Conservation (phyloP, 179 eudicot species). For the Carnegiea gigantea region DNA sequence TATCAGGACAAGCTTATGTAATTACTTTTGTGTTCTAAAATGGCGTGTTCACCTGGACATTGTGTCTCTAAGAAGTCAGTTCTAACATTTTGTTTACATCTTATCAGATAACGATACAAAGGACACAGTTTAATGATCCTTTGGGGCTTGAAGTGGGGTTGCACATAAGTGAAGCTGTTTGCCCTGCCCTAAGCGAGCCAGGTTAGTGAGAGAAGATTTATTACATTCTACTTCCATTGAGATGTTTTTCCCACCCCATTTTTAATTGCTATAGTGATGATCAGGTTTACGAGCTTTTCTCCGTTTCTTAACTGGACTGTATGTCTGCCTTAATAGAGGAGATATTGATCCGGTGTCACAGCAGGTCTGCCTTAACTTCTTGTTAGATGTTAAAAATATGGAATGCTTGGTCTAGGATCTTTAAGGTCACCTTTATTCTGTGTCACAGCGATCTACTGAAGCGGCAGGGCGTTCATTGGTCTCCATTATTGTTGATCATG, state of each 20-base stretch:
- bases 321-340: slow-evolving; percentile 91
- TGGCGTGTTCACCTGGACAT: slow-evolving; percentile 5
- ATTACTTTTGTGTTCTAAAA: slow-evolving; percentile 16
- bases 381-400: background rate
- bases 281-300: slow-evolving; percentile 96
- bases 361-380: slow-evolving; percentile 46
- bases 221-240: slow-evolving; percentile 1
- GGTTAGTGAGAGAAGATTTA: slow-evolving; percentile 44
- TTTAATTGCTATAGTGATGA: slow-evolving; percentile 20
- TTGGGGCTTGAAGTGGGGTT: slow-evolving; percentile 91
- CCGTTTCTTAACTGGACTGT: slow-evolving; percentile 90
- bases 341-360: slow-evolving; percentile 76
- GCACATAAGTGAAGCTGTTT: slow-evolving; percentile 88
- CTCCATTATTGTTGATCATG: slow-evolving; percentile 82
- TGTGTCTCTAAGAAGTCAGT: slow-evolving; percentile 7
- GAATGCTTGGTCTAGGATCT: slow-evolving; percentile 5
- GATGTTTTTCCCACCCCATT: slow-evolving; percentile 5
- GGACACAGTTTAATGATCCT: slow-evolving; percentile 86
- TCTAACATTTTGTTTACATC: slow-evolving; percentile 20
- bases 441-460: slow-evolving; percentile 70
- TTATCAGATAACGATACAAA: slow-evolving; percentile 82
- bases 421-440: slow-evolving; percentile 10
- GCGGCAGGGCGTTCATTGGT: slow-evolving; percentile 90
- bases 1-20: slow-evolving; percentile 98
- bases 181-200: slow-evolving; percentile 99